Conservation (phyloP, 108 stramenopile genomes). For the Fistulifera pelliculosa region DNA sequence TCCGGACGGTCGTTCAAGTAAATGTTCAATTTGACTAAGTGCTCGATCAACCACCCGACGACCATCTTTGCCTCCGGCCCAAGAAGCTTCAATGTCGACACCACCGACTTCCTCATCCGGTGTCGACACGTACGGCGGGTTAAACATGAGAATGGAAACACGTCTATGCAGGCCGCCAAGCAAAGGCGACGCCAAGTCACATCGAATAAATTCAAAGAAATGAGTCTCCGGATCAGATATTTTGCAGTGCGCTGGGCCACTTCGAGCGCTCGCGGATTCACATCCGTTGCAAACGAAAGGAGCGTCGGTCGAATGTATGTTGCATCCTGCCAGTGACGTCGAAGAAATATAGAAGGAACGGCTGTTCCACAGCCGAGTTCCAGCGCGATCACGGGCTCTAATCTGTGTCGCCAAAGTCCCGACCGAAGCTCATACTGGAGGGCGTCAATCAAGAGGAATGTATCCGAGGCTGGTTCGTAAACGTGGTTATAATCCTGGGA, state of each 20-base stretch:
- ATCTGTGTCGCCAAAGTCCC: not conserved
- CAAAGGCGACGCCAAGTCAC: conserved; percentile 57
- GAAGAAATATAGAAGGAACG: conserved; percentile 51
- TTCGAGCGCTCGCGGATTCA: conserved; percentile 64
- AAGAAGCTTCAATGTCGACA: conserved; percentile 77
- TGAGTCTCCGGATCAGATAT: not conserved
- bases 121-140: conserved; percentile 93
- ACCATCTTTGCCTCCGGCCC: conserved; percentile 86
- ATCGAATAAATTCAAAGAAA: conserved; percentile 39
- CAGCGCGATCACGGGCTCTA: conserved; percentile 16
- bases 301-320: not conserved
- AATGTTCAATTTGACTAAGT: conserved; percentile 58
- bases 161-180: conserved; percentile 19
- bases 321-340: conserved; percentile 2
- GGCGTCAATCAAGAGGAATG: conserved; percentile 79
- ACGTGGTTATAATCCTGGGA: conserved; percentile 65
- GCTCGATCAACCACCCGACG: conserved; percentile 75
- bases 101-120: conserved; percentile 74
- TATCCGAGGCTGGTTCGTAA: conserved; percentile 89
- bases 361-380: conserved; percentile 87
- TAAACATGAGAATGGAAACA: conserved; percentile 82
- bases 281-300: conserved; percentile 51
- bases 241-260: conserved; percentile 54
- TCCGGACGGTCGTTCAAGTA: conserved; percentile 51
- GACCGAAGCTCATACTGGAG: conserved; percentile 45